Evolutionary conservation across 1,284 basidiomycete species (phyloP), one percentile per base, ranked within the genome.

Genomic region (Leccinum cinnamomeum): DNA sequence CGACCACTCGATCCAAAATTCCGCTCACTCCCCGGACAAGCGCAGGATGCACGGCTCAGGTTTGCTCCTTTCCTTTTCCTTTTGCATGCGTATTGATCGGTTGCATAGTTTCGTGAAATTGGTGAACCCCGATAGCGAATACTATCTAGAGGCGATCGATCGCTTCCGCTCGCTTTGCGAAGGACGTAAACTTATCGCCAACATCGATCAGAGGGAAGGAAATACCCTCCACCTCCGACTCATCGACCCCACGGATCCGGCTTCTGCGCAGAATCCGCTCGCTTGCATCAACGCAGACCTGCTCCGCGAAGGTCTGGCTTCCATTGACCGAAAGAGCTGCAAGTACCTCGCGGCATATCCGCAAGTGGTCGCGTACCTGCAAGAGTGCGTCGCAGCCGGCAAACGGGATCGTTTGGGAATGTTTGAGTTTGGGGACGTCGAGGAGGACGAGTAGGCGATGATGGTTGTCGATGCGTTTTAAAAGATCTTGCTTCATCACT

Each of bases 141-240:
- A 97, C 77, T 86, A 90, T 58, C 72, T 80, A 3, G 95, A 97
- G 66, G 92, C 95, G 3, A 74, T 94, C 58, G 88, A 93, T 62
- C 88, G 91, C 58, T 97, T 98, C 87, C 86, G 88, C 35, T 77
- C 85, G 28, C 80, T 95, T 23, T 92, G 91, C 68, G 94, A 94
- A 77, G 93, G 92, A 33, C 89, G 92, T 61, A 94, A 95, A 75
- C 83, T 98, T 35, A 81, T 97, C 53, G 95, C 94, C 41, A 97
- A 95, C 77, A 79, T 95, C 62, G 95, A 98, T 76, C 85, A 90
- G 72, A 87, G 82, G 70, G 95, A 97, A 72, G 91, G 90, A 51
- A 73, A 83, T 44, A 72, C 88, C 3, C 80, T 94, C 16, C 95
- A 97, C 75, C 84, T 97, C 58, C 90, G 95, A 37, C 83, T 97